These are phyloP conservation scores for Pelargonium cotyledonis DNA, from an alignment of 441 rosid species.

Conservation along the genomic window DNA sequence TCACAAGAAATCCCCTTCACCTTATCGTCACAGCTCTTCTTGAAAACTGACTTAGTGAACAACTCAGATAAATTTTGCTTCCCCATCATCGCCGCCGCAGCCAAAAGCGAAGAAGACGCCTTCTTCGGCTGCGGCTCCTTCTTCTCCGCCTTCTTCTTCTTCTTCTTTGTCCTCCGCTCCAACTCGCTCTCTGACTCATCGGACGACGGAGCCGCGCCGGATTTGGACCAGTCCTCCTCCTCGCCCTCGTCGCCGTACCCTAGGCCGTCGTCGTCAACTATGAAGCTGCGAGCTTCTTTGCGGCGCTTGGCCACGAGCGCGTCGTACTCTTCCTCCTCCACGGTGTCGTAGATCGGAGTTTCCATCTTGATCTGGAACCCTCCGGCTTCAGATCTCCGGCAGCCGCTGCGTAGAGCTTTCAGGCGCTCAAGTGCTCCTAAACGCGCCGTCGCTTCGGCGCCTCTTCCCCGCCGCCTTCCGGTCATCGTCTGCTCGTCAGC, in stretches of 20 bases:
- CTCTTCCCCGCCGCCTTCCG: slow-evolving; percentile 48
- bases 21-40: slow-evolving; percentile 57
- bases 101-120: slow-evolving; percentile 46
- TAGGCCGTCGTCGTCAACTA: slow-evolving; percentile 65
- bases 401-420: slow-evolving; percentile 58
- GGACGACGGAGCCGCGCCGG: slow-evolving; percentile 49
- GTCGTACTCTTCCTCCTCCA: slow-evolving; percentile 72
- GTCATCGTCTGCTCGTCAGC: slow-evolving; percentile 35
- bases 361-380: slow-evolving; percentile 60
- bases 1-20: slow-evolving; percentile 42
- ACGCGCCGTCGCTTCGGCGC: slow-evolving; percentile 46
- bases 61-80: slow-evolving; percentile 71
- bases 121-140: slow-evolving; percentile 41
- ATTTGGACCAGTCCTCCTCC: slow-evolving; percentile 80
- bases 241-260: slow-evolving; percentile 82
- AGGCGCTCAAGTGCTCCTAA: slow-evolving; percentile 62
- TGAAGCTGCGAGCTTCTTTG: slow-evolving; percentile 65
- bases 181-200: slow-evolving; percentile 63
- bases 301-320: slow-evolving; percentile 65
- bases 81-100: slow-evolving; percentile 78
- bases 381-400: slow-evolving; percentile 53
- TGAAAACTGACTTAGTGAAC: slow-evolving; percentile 70
- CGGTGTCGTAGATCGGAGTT: slow-evolving; percentile 67
- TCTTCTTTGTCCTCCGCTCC: slow-evolving; percentile 34
- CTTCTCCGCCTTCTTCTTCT: slow-evolving; percentile 42